A percentile compares a stretch with the other conserved stretches of the same genome.
These are phyloP conservation scores for Scalesia atractyloides DNA, from an alignment of 129 eudicot genomes.

Conservation along the genomic window DNA sequence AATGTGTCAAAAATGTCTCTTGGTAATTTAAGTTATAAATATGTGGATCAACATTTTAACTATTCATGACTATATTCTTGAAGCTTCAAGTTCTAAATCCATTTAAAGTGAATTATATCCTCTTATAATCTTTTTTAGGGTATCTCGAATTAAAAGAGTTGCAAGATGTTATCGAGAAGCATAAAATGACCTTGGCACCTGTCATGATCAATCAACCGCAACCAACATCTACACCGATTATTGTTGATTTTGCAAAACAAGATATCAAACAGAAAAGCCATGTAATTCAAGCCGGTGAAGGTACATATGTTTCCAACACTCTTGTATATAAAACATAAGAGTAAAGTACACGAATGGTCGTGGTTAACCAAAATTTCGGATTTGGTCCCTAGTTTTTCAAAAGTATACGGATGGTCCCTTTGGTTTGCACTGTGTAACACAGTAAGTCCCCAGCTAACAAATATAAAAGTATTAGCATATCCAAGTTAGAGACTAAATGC, in stretches of 20 bases:
- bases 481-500: too few species aligned
- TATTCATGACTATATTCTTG: constrained; percentile 10
- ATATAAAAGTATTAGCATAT: too few species aligned
- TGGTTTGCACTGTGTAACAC: too few species aligned
- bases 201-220: constrained; percentile 22
- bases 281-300: constrained; percentile 18
- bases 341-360: too few species aligned
- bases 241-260: constrained; percentile 17
- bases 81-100: constrained; percentile 7
- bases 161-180: constrained; percentile 17
- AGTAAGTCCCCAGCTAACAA: too few species aligned
- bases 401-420: too few species aligned
- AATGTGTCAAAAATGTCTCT: not conserved
- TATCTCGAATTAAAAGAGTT: constrained; percentile 25
- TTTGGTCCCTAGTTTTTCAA: too few species aligned
- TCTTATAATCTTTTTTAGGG: constrained; percentile 14
- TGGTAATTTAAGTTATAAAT: not conserved
- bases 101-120: not conserved
- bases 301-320: constrained; percentile 8
- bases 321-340: not conserved
- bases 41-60: not conserved
- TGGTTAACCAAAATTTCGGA: too few species aligned
- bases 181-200: not conserved
- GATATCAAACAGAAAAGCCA: constrained; percentile 17
- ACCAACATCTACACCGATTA: constrained; percentile 9